Evolutionary conservation across 352 stramenopile genomes (phyloP).

Genomic region (Blastocystis sp.): DNA sequence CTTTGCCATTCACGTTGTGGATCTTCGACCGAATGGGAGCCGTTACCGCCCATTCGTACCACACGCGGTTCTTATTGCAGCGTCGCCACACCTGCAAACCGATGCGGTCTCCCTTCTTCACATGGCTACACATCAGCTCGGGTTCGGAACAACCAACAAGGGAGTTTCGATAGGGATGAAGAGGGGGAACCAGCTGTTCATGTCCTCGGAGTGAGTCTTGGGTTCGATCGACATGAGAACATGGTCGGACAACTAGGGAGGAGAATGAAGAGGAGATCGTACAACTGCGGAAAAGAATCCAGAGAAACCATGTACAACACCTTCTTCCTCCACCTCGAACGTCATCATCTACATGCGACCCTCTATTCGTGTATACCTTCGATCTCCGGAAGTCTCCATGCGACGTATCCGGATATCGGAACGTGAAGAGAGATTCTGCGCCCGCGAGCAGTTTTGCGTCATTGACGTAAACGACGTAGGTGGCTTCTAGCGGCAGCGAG

Average conservation of each 20-base stretch:
- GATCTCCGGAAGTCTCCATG: constrained; percentile 36
- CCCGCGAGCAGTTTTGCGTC: constrained; percentile 75
- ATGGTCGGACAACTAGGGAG: constrained; percentile 75
- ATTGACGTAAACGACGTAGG: constrained; percentile 88
- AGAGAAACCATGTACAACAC: constrained; percentile 82
- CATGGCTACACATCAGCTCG: constrained; percentile 56
- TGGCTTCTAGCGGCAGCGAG: constrained; percentile 73
- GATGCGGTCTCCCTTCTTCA: constrained; percentile 71
- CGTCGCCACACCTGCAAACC: constrained; percentile 82
- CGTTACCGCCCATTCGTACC: constrained; percentile 90
- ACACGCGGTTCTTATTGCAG: constrained; percentile 74
- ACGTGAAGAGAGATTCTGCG: constrained; percentile 79
- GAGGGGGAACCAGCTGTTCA: constrained; percentile 98
- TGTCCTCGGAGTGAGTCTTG: constrained; percentile 80
- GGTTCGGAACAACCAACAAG: constrained; percentile 59
- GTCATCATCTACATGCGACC: constrained; percentile 53
- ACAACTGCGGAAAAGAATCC: constrained; percentile 62
- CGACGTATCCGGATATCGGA: constrained; percentile 77
- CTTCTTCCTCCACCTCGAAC: constrained; percentile 58
- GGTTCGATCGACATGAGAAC: constrained; percentile 85
- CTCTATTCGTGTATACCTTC: not conserved
- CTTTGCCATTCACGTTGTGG: constrained; percentile 84
- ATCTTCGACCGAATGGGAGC: constrained; percentile 68
- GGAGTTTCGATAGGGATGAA: constrained; percentile 87
- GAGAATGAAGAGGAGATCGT: not conserved